Conservation (phyloP, 768 basidiomycete genomes). For the Boletus rubroflammeus region DNA sequence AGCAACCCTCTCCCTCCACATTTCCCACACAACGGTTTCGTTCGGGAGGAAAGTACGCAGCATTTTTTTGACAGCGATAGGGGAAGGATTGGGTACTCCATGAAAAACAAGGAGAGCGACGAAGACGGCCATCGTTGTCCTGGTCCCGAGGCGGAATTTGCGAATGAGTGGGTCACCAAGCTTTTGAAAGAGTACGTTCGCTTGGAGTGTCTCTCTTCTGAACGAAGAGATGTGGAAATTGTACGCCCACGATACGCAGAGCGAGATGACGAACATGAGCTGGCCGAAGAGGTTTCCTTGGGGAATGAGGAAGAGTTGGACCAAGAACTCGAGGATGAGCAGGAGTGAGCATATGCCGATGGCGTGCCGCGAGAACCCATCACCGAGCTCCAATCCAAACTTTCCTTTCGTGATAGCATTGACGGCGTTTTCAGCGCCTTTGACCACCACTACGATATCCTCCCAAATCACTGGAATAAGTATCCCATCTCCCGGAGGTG, state of each 20-base stretch:
- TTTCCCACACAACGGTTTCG: conserved; percentile 21
- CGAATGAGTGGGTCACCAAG: conserved; percentile 8
- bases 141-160: conserved; percentile 15
- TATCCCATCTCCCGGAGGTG: conserved; percentile 29
- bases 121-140: conserved; percentile 17
- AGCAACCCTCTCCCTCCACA: conserved; percentile 19
- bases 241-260: conserved; percentile 34
- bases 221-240: conserved; percentile 30
- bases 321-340: conserved; percentile 29
- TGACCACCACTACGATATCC: conserved; percentile 25
- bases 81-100: background rate
- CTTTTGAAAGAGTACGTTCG: conserved; percentile 16
- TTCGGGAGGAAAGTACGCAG: conserved; percentile 16
- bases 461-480: conserved; percentile 11
- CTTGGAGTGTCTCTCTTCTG: conserved; percentile 26
- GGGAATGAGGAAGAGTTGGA: conserved; percentile 32
- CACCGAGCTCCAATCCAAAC: conserved; percentile 17
- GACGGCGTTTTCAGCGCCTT: conserved; percentile 27
- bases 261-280: conserved; percentile 32
- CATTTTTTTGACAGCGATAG: conserved; percentile 2
- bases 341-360: conserved; percentile 28
- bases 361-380: background rate
- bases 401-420: conserved; percentile 29
- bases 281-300: conserved; percentile 34
- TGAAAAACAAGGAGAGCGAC: conserved; percentile 13